Percentiles rank a stretch among this genome's conserved stretches.
Conservation (phyloP, 2,329 filamentous ascomycete species). For the Aspergillus hortae region DNA sequence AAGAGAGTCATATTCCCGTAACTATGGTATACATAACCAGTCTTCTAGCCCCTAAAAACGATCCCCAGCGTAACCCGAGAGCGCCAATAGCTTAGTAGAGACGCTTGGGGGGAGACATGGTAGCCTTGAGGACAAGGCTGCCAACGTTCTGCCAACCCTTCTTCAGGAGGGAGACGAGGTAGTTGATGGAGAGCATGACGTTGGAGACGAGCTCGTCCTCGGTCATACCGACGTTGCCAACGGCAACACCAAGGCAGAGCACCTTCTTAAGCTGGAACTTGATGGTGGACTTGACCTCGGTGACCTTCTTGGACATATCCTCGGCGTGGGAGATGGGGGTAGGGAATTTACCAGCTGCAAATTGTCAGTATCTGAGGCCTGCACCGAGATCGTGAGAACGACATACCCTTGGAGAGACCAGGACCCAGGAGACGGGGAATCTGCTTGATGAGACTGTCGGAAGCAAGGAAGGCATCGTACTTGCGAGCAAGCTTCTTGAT, state of each 20-base stretch:
- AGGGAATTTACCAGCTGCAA: slow-evolving; percentile 95
- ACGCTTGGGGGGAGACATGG: slow-evolving; percentile 98
- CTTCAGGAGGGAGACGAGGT: slow-evolving; percentile 98
- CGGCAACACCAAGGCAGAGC: slow-evolving; percentile 98
- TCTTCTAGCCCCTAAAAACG: slow-evolving; percentile 18
- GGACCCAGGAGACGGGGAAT: slow-evolving; percentile 99
- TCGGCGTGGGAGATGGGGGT: slow-evolving; percentile 96
- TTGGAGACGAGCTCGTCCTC: slow-evolving; percentile 95
- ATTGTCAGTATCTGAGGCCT: slow-evolving; percentile 23
- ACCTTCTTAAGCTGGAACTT: slow-evolving; percentile 99
- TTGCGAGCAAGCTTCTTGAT: slow-evolving; percentile 99
- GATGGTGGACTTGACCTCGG: slow-evolving; percentile 99
- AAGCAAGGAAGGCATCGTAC: slow-evolving; percentile 99
- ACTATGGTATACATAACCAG: slow-evolving; percentile 29
- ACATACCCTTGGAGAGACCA: slow-evolving; percentile 90
- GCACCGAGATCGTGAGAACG: background rate
- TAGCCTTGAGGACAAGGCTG: slow-evolving; percentile 99
- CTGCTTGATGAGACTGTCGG: slow-evolving; percentile 98
- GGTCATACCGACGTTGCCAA: slow-evolving; percentile 97
- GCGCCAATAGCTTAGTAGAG: slow-evolving; percentile 69
- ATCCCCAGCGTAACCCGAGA: slow-evolving; percentile 23
- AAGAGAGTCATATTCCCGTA: slow-evolving; percentile 32
- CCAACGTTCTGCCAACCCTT: slow-evolving; percentile 99
- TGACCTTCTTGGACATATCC: slow-evolving; percentile 92
- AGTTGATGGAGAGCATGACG: slow-evolving; percentile 99